Conservation (phyloP, 768 basidiomycete species). For the Amanita subjunquillea region DNA sequence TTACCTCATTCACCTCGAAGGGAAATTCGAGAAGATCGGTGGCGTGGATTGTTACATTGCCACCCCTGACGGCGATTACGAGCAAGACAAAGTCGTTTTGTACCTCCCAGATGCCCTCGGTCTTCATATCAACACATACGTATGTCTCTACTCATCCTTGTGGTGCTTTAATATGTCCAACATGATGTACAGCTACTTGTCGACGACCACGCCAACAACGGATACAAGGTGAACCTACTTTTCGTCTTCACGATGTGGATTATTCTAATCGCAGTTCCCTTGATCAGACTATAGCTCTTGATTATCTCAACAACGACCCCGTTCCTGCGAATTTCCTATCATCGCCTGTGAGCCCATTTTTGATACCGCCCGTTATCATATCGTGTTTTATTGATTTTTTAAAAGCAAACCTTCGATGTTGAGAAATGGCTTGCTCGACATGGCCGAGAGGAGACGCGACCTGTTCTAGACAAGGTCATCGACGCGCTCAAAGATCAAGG, state of each 20-base stretch:
- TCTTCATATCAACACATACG: constrained; percentile 35
- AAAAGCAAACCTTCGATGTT: constrained; percentile 25
- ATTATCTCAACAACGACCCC: constrained; percentile 32
- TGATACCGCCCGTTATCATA: background rate
- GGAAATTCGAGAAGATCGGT: constrained; percentile 33
- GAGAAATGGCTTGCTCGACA: constrained; percentile 35
- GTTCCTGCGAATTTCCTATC: constrained; percentile 24
- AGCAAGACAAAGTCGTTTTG: constrained; percentile 46
- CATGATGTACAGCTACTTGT: constrained; percentile 21
- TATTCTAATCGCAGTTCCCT: background rate
- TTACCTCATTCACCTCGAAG: constrained; percentile 16
- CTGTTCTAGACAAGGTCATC: constrained; percentile 45
- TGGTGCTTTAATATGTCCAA: background rate
- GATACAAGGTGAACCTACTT: constrained; percentile 19
- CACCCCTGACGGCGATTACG: constrained; percentile 37
- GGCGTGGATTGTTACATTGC: constrained; percentile 44
- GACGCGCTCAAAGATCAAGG: constrained; percentile 47
- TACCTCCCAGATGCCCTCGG: constrained; percentile 47
- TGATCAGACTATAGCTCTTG: constrained; percentile 24
- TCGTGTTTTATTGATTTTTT: background rate
- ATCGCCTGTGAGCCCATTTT: constrained; percentile 11
- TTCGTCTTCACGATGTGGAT: background rate
- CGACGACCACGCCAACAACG: constrained; percentile 35
- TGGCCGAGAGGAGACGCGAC: constrained; percentile 27
- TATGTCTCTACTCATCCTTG: constrained; percentile 9